Evolutionary conservation across 2,329 filamentous ascomycete genomes (phyloP).

Genomic region (Sarocladium brachiariae): DNA sequence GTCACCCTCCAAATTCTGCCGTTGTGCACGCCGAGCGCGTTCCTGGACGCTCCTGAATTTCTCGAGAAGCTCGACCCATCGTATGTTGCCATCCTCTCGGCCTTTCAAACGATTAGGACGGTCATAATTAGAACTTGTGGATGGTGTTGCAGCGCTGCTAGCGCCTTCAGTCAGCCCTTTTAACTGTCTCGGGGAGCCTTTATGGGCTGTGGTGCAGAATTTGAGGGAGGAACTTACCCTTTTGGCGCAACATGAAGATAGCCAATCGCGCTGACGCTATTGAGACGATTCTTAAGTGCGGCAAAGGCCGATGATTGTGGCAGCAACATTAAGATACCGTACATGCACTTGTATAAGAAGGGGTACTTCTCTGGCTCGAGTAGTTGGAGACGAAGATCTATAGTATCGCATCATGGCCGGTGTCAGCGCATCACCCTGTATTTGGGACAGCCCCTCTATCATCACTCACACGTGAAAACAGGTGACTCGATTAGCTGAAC

Average conservation of each 20-base stretch:
- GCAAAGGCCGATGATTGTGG: slow-evolving; percentile 97
- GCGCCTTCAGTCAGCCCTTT: no score
- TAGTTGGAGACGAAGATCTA: slow-evolving; percentile 88
- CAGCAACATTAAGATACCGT: slow-evolving; percentile 94
- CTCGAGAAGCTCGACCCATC: slow-evolving; percentile 87
- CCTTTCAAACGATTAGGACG: slow-evolving; percentile 72
- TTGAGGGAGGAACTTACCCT: slow-evolving; percentile 52
- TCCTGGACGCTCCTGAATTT: slow-evolving; percentile 93
- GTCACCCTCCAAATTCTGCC: slow-evolving; percentile 45
- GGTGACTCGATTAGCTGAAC: slow-evolving; percentile 95
- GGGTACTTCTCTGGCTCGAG: slow-evolving; percentile 93
- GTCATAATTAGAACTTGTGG: slow-evolving; percentile 55
- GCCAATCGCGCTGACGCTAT: slow-evolving; percentile 94
- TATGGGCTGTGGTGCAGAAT: not conserved
- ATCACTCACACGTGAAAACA: slow-evolving; percentile 90
- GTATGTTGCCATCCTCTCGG: slow-evolving; percentile 76
- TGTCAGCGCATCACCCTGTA: not conserved
- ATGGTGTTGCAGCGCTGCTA: slow-evolving; percentile 38
- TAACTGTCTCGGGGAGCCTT: no score
- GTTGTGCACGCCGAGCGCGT: slow-evolving; percentile 64
- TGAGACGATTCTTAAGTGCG: slow-evolving; percentile 90
- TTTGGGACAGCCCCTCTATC: no score
- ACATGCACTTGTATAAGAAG: slow-evolving; percentile 94
- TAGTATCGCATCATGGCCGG: not conserved
- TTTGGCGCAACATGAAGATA: slow-evolving; percentile 78